phyloP scores from a whole-genome alignment of 805 yeast genomes.

The Ogataea siamensis region DNA sequence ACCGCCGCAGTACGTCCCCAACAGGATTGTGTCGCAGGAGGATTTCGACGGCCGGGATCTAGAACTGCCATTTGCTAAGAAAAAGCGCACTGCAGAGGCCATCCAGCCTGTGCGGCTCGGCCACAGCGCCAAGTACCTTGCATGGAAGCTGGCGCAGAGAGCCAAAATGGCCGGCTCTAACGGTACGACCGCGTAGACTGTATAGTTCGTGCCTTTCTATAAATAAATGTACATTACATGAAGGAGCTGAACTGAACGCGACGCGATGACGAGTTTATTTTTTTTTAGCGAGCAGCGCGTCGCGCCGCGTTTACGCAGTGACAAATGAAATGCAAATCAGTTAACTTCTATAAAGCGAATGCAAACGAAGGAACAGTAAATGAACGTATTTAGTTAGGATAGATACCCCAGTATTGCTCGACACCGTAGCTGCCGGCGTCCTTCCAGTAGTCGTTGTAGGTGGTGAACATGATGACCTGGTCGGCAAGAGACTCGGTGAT shows the following conservation, averaged over 20 bases:
- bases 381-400: conserved; percentile 10
- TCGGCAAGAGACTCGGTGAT: conserved; percentile 46
- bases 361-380: conserved; percentile 4
- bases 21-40: conserved; percentile 34
- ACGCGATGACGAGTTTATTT: too few species aligned
- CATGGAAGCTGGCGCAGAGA: conserved; percentile 42
- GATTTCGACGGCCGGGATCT: conserved; percentile 11
- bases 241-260: conserved; percentile 7
- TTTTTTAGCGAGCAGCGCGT: not conserved
- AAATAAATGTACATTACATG: conserved; percentile 10
- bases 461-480: conserved; percentile 56
- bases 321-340: conserved; percentile 2
- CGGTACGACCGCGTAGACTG: conserved; percentile 6
- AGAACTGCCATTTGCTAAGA: conserved; percentile 23
- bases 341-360: conserved; percentile 9
- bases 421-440: conserved; percentile 52
- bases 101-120: conserved; percentile 48
- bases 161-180: not conserved
- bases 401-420: conserved; percentile 63
- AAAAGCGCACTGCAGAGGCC: conserved; percentile 17
- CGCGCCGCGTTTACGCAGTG: not conserved
- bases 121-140: conserved; percentile 72
- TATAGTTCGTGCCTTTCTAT: conserved; percentile 6
- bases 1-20: conserved; percentile 52
- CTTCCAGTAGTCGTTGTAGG: conserved; percentile 66